Conservation (phyloP, 805 yeast species). For the Ogataea wickerhamii region DNA sequence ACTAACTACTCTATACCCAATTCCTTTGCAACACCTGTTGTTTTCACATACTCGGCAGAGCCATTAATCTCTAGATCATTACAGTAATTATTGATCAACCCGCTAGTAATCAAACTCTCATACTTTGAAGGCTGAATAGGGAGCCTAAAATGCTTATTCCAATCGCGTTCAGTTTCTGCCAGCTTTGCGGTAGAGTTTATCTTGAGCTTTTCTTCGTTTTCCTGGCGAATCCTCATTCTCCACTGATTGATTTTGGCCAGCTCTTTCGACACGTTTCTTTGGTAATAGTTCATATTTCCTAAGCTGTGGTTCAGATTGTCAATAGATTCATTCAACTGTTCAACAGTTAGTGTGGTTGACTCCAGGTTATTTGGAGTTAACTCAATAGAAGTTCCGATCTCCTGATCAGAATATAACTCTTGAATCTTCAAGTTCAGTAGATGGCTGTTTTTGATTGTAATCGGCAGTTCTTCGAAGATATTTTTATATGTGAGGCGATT, state of each 20-base stretch:
- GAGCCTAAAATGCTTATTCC: constrained; percentile 61
- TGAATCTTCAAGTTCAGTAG: constrained; percentile 42
- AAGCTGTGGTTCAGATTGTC: constrained; percentile 77
- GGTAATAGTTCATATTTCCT: constrained; percentile 76
- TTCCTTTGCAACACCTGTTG: constrained; percentile 55
- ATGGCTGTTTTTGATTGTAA: constrained; percentile 63
- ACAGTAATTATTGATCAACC: constrained; percentile 67
- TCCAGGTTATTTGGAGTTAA: constrained; percentile 40
- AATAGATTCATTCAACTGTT: constrained; percentile 61
- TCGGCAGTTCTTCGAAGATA: constrained; percentile 68
- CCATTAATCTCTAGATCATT: constrained; percentile 68
- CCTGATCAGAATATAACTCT: constrained; percentile 18
- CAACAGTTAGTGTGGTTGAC: constrained; percentile 45
- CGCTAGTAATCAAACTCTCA: constrained; percentile 64
- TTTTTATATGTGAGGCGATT: constrained; percentile 60
- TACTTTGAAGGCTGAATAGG: constrained; percentile 74
- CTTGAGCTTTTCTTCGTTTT: constrained; percentile 58
- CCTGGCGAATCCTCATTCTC: constrained; percentile 66
- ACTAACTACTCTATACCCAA: constrained; percentile 30
- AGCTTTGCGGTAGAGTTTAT: constrained; percentile 47
- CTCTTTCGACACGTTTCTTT: constrained; percentile 71
- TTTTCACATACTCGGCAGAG: constrained; percentile 60
- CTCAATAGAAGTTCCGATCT: constrained; percentile 29
- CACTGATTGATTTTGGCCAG: constrained; percentile 66
- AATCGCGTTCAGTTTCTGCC: constrained; percentile 50